phyloP scores from a whole-genome alignment of 2,329 filamentous ascomycete species.

The Gaeumannomyces sp. region DNA sequence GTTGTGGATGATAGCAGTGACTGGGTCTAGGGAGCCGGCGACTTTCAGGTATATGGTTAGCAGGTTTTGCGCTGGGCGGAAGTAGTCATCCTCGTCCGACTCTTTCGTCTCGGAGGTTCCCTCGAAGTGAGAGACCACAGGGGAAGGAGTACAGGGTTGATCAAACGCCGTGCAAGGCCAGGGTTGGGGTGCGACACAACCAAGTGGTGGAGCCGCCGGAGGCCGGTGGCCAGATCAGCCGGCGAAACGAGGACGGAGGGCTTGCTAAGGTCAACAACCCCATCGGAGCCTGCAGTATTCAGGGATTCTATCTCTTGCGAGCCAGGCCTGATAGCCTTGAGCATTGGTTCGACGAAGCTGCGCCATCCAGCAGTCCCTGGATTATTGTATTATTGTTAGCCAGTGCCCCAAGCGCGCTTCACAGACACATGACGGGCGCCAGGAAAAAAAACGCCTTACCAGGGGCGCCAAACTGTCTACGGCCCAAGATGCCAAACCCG shows the following conservation, averaged over 20 bases:
- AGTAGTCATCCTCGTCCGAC: constrained; percentile 32
- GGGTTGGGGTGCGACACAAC: constrained; percentile 60
- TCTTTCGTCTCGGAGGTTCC: constrained; percentile 23
- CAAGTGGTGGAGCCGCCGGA: constrained; percentile 50
- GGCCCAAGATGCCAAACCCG: constrained; percentile 60
- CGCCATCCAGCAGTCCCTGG: constrained; percentile 55
- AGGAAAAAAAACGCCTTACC: constrained; percentile 33
- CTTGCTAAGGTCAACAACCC: constrained; percentile 38
- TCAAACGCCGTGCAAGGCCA: constrained; percentile 55
- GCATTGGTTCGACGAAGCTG: constrained; percentile 52
- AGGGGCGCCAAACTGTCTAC: constrained; percentile 56
- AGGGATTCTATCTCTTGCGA: background rate
- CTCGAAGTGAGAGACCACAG: constrained; percentile 59
- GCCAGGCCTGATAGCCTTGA: constrained; percentile 42
- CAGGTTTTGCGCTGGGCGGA: constrained; percentile 41
- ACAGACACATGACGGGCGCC: too few species aligned
- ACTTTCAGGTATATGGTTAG: constrained; percentile 53
- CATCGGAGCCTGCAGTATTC: constrained; percentile 15
- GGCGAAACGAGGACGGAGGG: constrained; percentile 39
- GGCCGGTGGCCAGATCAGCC: constrained; percentile 39
- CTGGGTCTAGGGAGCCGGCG: constrained; percentile 42
- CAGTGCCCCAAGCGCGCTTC: too few species aligned
- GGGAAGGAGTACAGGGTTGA: constrained; percentile 51
- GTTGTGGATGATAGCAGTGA: constrained; percentile 44
- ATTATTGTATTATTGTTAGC: background rate